Percentiles rank a stretch among this genome's conserved stretches.
Evolutionary conservation across 139 green algal genomes (phyloP).

Genomic region (Chlamydomonas schloesseri): DNA sequence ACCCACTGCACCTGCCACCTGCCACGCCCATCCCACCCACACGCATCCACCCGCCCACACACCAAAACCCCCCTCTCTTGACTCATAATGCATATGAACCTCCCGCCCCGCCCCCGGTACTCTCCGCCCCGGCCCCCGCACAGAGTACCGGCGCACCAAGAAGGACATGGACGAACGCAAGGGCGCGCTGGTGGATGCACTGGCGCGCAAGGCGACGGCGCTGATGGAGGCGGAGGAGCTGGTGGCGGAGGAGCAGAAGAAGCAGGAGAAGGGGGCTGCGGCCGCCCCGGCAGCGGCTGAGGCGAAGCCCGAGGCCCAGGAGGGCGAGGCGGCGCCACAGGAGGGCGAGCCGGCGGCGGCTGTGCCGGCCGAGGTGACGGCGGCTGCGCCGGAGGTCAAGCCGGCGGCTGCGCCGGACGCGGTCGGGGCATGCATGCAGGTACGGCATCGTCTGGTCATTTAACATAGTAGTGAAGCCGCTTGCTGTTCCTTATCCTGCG

Average conservation of each 20-base stretch:
- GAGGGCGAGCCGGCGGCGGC: neutral
- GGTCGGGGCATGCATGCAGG: neutral
- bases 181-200: conserved; percentile 76
- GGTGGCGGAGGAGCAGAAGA: neutral
- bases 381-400: neutral
- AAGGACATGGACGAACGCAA: conserved; percentile 71
- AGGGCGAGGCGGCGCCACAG: too few relatives aligned
- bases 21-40: too few relatives aligned
- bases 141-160: conserved; percentile 53
- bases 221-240: conserved; percentile 67
- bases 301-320: too few relatives aligned
- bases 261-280: neutral
- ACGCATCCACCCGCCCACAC: too few relatives aligned
- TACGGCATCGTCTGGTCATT: too few relatives aligned
- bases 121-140: too few relatives aligned
- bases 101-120: too few relatives aligned
- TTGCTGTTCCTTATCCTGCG: too few relatives aligned
- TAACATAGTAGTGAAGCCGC: too few relatives aligned
- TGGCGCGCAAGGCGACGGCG: conserved; percentile 62
- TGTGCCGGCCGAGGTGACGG: neutral
- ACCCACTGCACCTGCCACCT: too few relatives aligned
- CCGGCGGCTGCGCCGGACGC: conserved; percentile 12
- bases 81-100: too few relatives aligned
- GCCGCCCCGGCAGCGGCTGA: neutral
- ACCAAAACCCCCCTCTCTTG: too few relatives aligned